phyloP scores from a whole-genome alignment of 768 basidiomycete species.

The Phylloporus arenicola region DNA sequence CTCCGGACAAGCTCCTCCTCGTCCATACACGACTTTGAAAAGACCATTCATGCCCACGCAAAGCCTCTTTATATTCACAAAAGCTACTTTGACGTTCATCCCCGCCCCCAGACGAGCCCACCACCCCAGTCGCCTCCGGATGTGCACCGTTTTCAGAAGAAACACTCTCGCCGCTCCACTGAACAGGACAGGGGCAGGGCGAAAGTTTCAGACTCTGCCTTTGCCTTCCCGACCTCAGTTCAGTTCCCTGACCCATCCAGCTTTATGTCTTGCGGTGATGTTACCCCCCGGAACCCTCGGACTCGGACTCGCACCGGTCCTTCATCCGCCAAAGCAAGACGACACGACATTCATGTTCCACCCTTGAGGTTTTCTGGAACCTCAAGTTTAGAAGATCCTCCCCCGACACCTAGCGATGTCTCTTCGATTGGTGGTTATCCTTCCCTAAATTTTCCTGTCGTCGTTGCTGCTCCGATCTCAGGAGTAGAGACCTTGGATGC shows the following conservation, averaged over 20 bases:
- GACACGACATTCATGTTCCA: constrained; percentile 44
- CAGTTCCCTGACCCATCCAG: constrained; percentile 23
- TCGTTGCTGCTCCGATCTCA: constrained; percentile 71
- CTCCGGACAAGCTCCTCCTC: constrained; percentile 56
- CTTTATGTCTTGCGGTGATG: constrained; percentile 21
- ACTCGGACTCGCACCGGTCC: constrained; percentile 57
- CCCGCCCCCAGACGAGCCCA: constrained; percentile 35
- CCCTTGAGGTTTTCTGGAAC: constrained; percentile 61
- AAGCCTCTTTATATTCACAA: constrained; percentile 18
- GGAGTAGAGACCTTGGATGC: constrained; percentile 88
- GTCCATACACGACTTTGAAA: constrained; percentile 45
- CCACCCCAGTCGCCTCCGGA: constrained; percentile 26
- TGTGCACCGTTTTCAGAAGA: constrained; percentile 13
- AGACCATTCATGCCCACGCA: constrained; percentile 13
- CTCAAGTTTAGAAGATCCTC: constrained; percentile 70
- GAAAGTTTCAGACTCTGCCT: constrained; percentile 23
- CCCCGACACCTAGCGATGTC: constrained; percentile 60
- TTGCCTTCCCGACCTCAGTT: constrained; percentile 26
- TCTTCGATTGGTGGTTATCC: constrained; percentile 14
- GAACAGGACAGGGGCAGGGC: constrained; percentile 24
- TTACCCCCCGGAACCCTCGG: constrained; percentile 40
- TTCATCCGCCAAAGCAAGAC: constrained; percentile 37
- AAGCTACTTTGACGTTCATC: constrained; percentile 46
- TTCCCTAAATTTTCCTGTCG: constrained; percentile 50
- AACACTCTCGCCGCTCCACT: constrained; percentile 20